phyloP scores from a whole-genome alignment of 306 rosid species.

The Fragaria ananassa region DNA sequence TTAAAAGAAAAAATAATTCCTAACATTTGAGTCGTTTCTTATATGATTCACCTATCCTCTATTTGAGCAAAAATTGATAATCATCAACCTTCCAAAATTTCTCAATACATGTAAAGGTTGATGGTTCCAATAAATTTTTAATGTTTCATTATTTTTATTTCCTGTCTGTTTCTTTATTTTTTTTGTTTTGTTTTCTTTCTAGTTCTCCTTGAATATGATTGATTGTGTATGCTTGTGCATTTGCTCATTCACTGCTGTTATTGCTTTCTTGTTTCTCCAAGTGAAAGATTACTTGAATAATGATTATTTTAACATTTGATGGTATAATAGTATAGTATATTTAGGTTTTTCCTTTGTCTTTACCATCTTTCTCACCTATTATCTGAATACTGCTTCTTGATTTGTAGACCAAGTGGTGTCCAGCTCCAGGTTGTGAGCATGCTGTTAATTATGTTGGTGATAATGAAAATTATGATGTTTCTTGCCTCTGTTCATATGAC shows the following conservation, averaged over 20 bases:
- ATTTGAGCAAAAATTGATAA: background rate
- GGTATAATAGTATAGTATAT: background rate
- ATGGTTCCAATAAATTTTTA: background rate
- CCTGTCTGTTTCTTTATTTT: no score
- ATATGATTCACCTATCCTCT: background rate
- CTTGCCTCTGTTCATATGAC: conserved; percentile 74
- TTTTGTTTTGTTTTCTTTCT: background rate
- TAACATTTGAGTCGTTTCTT: background rate
- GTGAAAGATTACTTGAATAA: background rate
- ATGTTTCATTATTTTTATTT: background rate
- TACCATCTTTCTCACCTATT: background rate
- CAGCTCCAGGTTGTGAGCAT: conserved; percentile 83
- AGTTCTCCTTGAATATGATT: background rate
- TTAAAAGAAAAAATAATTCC: no score
- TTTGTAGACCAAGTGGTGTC: conserved; percentile 84
- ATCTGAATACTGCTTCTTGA: conserved; percentile 1
- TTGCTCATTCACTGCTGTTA: background rate
- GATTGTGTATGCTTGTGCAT: background rate
- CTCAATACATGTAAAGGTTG: background rate
- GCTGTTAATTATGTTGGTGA: conserved; percentile 82
- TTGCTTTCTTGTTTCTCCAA: background rate
- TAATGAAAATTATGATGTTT: conserved; percentile 77
- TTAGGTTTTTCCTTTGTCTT: background rate
- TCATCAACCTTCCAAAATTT: background rate
- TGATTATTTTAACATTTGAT: background rate